Base-by-base conservation (phyloP, 306 rosid species). In the Vicia villosa region DNA sequence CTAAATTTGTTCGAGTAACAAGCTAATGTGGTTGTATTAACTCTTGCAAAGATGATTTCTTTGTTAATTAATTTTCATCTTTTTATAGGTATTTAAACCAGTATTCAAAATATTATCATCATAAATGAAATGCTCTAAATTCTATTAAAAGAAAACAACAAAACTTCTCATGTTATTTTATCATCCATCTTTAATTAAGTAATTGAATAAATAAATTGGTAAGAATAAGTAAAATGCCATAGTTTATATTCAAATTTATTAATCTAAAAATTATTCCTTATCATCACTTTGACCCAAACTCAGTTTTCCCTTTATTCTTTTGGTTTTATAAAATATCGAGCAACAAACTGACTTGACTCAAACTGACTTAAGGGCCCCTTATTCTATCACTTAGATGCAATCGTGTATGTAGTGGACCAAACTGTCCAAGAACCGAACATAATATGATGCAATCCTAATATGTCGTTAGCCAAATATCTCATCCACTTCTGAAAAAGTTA, bases 381-480 rank as follows among this genome's bases (percentile, higher is more conserved):
- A 26, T 56, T 56, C 14, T 14, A 56, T 24, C 37, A 55, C 36
- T 24, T 55, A 24, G 37, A 56, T 52, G 59, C 6, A 10, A 52
- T 52, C 32, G 7, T 20, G 59, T 21, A 21, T 52, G 32, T 56
- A 56, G 62, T 17, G 47, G 67, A 62, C 32, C 49, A 62, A 62
- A 9, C 15, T 60, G 45, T 60, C 38, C 45, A 15, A 58, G 4
- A 60, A 60, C 46, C 26, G 46, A 60, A 60, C 19, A 17, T 62
- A 38, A 19, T 38, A 13, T 6, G 51, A 41, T 63, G 68, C 51
- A 63, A 63, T 63, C 37, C 62, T 56, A 56, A 56, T 6, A 55
- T 12, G 38, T 56, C 38, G 4, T 56, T 56, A 56, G 20, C 37
- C 62, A 40, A 12, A 34, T 8, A 58, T 40, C 15, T 12, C 15